Evolutionary conservation across 495 filamentous ascomycete species (phyloP), one percentile per base, ranked within the genome.

Genomic region (Penicillium paxilli): DNA sequence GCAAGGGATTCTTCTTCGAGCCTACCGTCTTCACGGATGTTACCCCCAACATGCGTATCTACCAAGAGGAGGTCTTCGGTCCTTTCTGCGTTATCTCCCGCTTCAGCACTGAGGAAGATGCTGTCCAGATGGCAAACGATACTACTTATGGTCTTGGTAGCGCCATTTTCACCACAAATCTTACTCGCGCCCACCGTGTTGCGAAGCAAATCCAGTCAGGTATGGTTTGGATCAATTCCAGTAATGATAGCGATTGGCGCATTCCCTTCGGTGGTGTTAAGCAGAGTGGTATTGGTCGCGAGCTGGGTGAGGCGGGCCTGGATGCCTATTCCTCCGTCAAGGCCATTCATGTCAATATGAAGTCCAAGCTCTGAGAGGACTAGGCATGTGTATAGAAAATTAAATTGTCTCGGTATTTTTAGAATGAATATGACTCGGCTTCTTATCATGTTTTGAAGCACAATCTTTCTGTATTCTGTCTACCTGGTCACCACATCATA

Each of bases 181-280:
- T 83, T 19, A 68, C 70, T 41, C 65, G 79, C 9, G 64, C 66
- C 5, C 76, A 75, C 30, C 63, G 79, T 6, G 76, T 83, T 17
- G 76, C 78, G 1, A 76, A 79, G 60, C 67, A 68, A 33, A 60
- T 83, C 28, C 68, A 83, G 58, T 70, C 72, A 8, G 80, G 80
- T 24, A 82, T 82, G 79, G 72, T 82, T 6, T 78, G 77, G 44
- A 69, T 83, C 20, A 83, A 83, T 47, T 87, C 83, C 52, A 87
- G 85, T 66, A 85, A 90, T 50, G 86, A 89, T 59, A 83, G 78
- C 14, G 83, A 89, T 62, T 84, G 79, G 59, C 66, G 88, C 24
- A 82, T 94, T 48, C 91, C 89, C 6, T 95, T 96, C 68, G 92
- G 92, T 35, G 92, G 92, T 14, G 88, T 96, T 44, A 96, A 96